Evolutionary conservation across 805 yeast genomes (phyloP).

Genomic region (Teunomyces tritomae): DNA sequence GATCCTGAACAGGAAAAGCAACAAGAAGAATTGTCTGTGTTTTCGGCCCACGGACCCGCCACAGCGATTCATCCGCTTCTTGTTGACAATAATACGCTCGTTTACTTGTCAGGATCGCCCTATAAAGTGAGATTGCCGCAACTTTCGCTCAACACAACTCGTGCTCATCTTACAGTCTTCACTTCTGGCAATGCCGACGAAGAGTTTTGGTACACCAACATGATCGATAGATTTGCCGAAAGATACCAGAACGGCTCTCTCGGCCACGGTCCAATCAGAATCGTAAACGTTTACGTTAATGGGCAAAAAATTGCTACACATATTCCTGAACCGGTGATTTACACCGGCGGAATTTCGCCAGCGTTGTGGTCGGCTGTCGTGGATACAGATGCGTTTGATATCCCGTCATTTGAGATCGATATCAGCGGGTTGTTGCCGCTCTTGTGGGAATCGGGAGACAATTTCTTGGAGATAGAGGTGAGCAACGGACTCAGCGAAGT

Average conservation of each 20-base stretch:
- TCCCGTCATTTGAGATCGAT: constrained; percentile 68
- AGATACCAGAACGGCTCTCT: constrained; percentile 40
- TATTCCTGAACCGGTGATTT: constrained; percentile 71
- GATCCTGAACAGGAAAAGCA: background rate
- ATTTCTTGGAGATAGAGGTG: constrained; percentile 46
- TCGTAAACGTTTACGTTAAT: constrained; percentile 59
- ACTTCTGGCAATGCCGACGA: constrained; percentile 77
- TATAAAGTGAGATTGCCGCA: constrained; percentile 42
- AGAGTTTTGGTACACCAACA: constrained; percentile 79
- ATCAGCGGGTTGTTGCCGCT: constrained; percentile 66
- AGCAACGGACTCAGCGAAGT: constrained; percentile 49
- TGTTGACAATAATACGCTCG: no score
- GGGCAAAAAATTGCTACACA: constrained; percentile 58
- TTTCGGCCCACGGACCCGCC: constrained; percentile 35
- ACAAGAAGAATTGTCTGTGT: constrained; percentile 13
- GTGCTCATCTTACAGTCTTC: constrained; percentile 55
- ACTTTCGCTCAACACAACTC: constrained; percentile 55
- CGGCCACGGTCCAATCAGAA: constrained; percentile 73
- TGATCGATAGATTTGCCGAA: constrained; percentile 45
- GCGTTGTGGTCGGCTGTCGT: constrained; percentile 81
- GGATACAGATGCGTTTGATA: constrained; percentile 68
- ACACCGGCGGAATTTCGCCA: constrained; percentile 81
- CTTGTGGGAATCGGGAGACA: constrained; percentile 50
- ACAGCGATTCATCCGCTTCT: constrained; percentile 31
- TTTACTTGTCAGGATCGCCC: constrained; percentile 38